phyloP scores from a whole-genome alignment of 352 stramenopile genomes.

The Phytophthora crassamura region DNA sequence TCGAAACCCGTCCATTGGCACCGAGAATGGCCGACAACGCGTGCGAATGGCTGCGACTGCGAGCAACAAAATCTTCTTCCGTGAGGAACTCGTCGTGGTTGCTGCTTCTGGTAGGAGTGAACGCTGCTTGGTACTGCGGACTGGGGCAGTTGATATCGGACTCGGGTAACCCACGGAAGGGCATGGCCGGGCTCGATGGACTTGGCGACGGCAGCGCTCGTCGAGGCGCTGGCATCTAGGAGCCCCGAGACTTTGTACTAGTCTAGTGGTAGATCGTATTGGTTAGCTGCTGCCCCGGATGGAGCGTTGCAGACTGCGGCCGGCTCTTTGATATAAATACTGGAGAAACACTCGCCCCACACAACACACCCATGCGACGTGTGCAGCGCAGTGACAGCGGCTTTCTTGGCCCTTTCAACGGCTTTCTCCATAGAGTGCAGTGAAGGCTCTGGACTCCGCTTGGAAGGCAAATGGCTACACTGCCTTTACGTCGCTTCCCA shows the following conservation, averaged over 20 bases:
- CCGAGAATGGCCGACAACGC: conserved; percentile 52
- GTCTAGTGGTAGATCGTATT: too few relatives aligned
- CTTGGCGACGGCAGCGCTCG: conserved; percentile 30
- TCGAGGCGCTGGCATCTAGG: conserved; percentile 27
- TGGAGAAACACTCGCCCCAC: conserved; percentile 1
- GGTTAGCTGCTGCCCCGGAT: neutral
- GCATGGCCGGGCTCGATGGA: conserved; percentile 7
- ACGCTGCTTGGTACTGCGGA: conserved; percentile 48
- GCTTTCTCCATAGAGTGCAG: conserved; percentile 38
- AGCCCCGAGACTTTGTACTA: conserved; percentile 1
- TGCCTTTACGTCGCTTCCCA: neutral
- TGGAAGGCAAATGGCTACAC: conserved; percentile 21
- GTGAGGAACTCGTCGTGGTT: conserved; percentile 19
- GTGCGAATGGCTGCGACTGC: conserved; percentile 52
- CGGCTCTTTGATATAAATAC: conserved; percentile 30
- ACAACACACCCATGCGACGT: conserved; percentile 5
- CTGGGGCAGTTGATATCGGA: conserved; percentile 12
- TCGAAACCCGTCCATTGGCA: conserved; percentile 23
- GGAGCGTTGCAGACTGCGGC: conserved; percentile 3
- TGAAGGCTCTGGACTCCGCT: conserved; percentile 38
- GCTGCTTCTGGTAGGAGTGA: conserved; percentile 34
- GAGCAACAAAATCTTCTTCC: conserved; percentile 11
- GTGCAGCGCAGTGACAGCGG: conserved; percentile 9
- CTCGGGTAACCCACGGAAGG: neutral
- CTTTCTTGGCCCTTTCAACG: conserved; percentile 56